Evolutionary conservation across 2,329 filamentous ascomycete genomes (phyloP).

Genomic region (Neonectria ditissima): DNA sequence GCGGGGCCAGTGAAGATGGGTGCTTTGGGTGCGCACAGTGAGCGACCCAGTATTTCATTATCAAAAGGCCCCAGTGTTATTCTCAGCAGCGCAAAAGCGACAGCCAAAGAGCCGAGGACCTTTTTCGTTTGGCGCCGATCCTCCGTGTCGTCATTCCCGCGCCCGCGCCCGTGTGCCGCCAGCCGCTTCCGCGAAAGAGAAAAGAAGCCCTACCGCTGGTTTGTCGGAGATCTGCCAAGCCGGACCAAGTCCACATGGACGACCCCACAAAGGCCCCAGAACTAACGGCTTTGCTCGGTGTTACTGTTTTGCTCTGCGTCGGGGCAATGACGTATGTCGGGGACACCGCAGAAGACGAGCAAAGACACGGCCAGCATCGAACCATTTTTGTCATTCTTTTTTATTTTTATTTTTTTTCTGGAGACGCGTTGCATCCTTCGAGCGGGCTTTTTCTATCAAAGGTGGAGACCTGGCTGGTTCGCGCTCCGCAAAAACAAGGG

Average conservation of each 20-base stretch:
- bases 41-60: too few relatives aligned
- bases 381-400: too few relatives aligned
- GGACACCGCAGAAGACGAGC: too few relatives aligned
- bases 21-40: too few relatives aligned
- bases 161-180: conserved; percentile 35
- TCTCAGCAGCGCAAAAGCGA: too few relatives aligned
- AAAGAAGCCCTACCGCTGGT: conserved; percentile 1
- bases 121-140: background rate
- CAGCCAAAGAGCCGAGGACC: background rate
- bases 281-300: conserved; percentile 33
- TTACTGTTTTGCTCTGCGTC: conserved; percentile 27
- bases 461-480: too few relatives aligned
- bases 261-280: conserved; percentile 21
- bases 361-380: background rate
- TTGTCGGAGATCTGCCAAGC: conserved; percentile 40
- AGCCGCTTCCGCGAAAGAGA: conserved; percentile 31
- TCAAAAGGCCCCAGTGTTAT: too few relatives aligned
- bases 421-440: background rate
- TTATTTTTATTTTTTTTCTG: too few relatives aligned
- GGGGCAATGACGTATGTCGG: conserved; percentile 36
- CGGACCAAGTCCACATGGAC: conserved; percentile 21
- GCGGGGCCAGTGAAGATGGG: background rate
- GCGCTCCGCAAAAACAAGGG: too few relatives aligned
- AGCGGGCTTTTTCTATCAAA: too few relatives aligned
- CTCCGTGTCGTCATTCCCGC: conserved; percentile 39